Evolutionary conservation across 805 yeast genomes (phyloP), one percentile per base, ranked within the genome.

Genomic region (Clavispora carvajalis): DNA sequence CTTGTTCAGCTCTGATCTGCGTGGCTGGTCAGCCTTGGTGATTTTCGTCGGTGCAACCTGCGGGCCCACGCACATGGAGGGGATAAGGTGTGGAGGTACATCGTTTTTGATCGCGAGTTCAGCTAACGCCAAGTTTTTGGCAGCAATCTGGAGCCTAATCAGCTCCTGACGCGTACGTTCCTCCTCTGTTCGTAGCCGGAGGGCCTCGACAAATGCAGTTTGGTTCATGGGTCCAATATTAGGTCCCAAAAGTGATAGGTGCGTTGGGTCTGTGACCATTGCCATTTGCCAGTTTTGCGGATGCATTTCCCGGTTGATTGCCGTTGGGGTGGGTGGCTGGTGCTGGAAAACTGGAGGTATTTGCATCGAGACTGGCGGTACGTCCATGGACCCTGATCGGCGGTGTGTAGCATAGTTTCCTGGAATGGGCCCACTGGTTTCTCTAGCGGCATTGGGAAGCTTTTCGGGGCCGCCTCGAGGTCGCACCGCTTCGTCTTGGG

Each of bases 151-250:
- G 16, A 82, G 64, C 39, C 73, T 74, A 57, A 84, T 82, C 50
- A 70, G 81, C 49, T 84, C 93, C 58, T 89, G 96, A 48, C 82
- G 83, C 1, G 96, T 83, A 33, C 74, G 71, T 57, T 90, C 96
- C 54, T 84, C 91, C 56, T 87, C 89, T 3, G 77, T 59, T 38
- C 79, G 71, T 22, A 83, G 70, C 24, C 71, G 69, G 26, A 87
- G 60, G 0, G 88, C 80, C 47, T 75, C 77, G 19, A 68, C 58
- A 22, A 81, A 68, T 3, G 88, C 73, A 7, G 69, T 67, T 40
- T 82, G 84, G 7, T 82, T 64, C 51, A 66, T 72, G 0, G 80
- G 78, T 7, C 67, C 53, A 11, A 77, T 65, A 22, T 74, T 67
- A 3, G 77, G 66, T 1, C 88, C 89, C 26, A 83, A 60, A 8